These are phyloP conservation scores for Fusarium fujikuroi DNA, from an alignment of 2,329 filamentous ascomycete species.

Conservation along the genomic window DNA sequence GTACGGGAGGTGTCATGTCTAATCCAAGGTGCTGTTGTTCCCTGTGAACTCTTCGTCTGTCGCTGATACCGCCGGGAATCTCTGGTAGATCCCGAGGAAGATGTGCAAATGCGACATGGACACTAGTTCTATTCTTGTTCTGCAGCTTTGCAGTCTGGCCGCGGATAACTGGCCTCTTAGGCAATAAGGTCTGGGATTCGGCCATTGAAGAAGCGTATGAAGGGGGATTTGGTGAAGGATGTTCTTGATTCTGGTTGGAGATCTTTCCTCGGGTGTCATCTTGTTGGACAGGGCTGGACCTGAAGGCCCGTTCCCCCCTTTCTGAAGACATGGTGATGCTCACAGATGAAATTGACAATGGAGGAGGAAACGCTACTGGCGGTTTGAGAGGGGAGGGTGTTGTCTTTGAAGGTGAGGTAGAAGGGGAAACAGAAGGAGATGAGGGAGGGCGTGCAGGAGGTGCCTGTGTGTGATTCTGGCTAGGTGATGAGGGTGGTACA, in stretches of 20 bases:
- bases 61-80: slow-evolving; percentile 62
- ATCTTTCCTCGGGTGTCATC: slow-evolving; percentile 9
- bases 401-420: slow-evolving; percentile 22
- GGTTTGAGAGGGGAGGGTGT: slow-evolving; percentile 19
- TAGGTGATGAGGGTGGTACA: slow-evolving; percentile 53
- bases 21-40: slow-evolving; percentile 41
- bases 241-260: slow-evolving; percentile 2
- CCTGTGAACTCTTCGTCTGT: slow-evolving; percentile 50
- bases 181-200: slow-evolving; percentile 27
- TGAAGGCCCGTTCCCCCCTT: background rate
- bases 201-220: slow-evolving; percentile 15
- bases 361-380: slow-evolving; percentile 28
- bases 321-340: slow-evolving; percentile 24
- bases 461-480: slow-evolving; percentile 18
- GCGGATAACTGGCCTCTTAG: slow-evolving; percentile 34
- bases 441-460: slow-evolving; percentile 4
- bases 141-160: slow-evolving; percentile 62
- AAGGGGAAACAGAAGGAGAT: slow-evolving; percentile 4
- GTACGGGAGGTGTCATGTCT: slow-evolving; percentile 27
- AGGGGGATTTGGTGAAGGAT: slow-evolving; percentile 18
- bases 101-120: slow-evolving; percentile 46
- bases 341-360: slow-evolving; percentile 15
- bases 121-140: slow-evolving; percentile 51
- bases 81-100: slow-evolving; percentile 57
- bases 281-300: slow-evolving; percentile 6